A percentile compares a stretch with the other conserved stretches of the same genome.
phyloP scores from a whole-genome alignment of 2,329 filamentous ascomycete species.

The Pyrenophora graminea region DNA sequence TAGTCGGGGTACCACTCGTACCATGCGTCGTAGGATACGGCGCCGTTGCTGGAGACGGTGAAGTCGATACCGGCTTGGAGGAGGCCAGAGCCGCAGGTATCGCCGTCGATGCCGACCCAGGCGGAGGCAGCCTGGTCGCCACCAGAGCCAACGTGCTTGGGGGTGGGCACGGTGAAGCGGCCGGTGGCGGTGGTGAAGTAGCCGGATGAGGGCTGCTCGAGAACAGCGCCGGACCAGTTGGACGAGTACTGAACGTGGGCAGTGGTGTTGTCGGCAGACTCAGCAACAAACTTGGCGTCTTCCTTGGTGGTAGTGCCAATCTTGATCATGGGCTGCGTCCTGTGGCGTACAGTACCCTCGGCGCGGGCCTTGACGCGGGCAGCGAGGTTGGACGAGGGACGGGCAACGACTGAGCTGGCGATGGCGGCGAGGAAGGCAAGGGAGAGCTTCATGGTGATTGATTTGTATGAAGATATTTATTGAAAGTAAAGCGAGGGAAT shows the following conservation, averaged over 20 bases:
- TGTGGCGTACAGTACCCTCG: conserved; percentile 19
- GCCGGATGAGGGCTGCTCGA: conserved; percentile 45
- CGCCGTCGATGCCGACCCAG: conserved; percentile 67
- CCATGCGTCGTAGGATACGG: conserved; percentile 59
- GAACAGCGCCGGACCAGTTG: conserved; percentile 65
- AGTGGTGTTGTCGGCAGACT: conserved; percentile 39
- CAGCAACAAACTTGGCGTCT: conserved; percentile 11
- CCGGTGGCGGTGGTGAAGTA: conserved; percentile 60
- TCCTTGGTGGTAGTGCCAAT: conserved; percentile 17
- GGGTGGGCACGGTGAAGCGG: conserved; percentile 59
- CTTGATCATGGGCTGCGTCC: conserved; percentile 20
- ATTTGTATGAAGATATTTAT: background rate
- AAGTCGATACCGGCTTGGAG: conserved; percentile 64
- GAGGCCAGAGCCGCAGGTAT: conserved; percentile 59
- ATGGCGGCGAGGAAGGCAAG: conserved; percentile 16
- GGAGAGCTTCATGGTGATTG: conserved; percentile 20
- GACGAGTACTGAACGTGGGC: conserved; percentile 56
- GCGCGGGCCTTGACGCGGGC: conserved; percentile 21
- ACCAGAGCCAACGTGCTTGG: conserved; percentile 47
- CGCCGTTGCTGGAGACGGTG: conserved; percentile 42
- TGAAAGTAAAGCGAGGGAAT: background rate
- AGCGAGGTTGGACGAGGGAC: conserved; percentile 21
- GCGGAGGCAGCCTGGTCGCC: conserved; percentile 55
- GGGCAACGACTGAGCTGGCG: conserved; percentile 16
- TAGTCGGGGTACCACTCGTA: conserved; percentile 66